phyloP scores from a whole-genome alignment of 2,329 filamentous ascomycete genomes.

The Capronia coronata region DNA sequence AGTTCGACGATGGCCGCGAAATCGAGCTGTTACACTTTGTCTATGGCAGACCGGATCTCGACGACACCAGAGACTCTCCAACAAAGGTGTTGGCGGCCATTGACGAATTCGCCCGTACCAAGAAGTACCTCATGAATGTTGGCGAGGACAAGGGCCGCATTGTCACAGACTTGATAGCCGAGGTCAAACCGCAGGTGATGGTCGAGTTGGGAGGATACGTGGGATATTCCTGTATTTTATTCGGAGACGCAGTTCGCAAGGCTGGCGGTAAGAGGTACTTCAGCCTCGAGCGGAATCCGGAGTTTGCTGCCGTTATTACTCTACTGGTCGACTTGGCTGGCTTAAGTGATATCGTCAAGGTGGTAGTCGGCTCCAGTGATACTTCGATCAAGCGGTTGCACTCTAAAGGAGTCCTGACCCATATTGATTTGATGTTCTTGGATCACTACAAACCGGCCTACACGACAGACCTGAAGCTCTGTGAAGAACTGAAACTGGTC shows the following conservation, averaged over 20 bases:
- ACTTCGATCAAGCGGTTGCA: constrained; percentile 58
- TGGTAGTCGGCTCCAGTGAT: constrained; percentile 64
- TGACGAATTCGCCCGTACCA: constrained; percentile 60
- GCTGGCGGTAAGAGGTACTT: constrained; percentile 61
- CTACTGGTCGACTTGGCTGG: constrained; percentile 68
- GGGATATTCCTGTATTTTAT: constrained; percentile 73
- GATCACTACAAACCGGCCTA: constrained; percentile 78
- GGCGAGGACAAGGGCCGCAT: constrained; percentile 68
- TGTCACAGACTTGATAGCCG: constrained; percentile 60
- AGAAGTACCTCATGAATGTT: constrained; percentile 74
- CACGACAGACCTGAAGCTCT: constrained; percentile 66
- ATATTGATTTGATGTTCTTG: constrained; percentile 67
- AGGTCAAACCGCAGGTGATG: constrained; percentile 62
- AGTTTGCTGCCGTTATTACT: constrained; percentile 64
- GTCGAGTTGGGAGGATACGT: constrained; percentile 76
- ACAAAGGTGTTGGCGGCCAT: constrained; percentile 60
- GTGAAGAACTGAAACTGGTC: constrained; percentile 63
- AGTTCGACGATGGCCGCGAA: constrained; percentile 66
- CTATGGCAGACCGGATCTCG: constrained; percentile 55
- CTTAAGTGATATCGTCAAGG: constrained; percentile 61
- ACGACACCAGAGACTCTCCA: constrained; percentile 59
- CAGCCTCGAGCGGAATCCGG: constrained; percentile 66
- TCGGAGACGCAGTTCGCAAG: constrained; percentile 58
- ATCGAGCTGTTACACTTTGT: constrained; percentile 66
- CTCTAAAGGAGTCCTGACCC: constrained; percentile 46